A percentile compares a stretch with the other conserved stretches of the same genome.
These are phyloP conservation scores for Starmerella apis DNA, from an alignment of 805 yeast species.

Conservation along the genomic window DNA sequence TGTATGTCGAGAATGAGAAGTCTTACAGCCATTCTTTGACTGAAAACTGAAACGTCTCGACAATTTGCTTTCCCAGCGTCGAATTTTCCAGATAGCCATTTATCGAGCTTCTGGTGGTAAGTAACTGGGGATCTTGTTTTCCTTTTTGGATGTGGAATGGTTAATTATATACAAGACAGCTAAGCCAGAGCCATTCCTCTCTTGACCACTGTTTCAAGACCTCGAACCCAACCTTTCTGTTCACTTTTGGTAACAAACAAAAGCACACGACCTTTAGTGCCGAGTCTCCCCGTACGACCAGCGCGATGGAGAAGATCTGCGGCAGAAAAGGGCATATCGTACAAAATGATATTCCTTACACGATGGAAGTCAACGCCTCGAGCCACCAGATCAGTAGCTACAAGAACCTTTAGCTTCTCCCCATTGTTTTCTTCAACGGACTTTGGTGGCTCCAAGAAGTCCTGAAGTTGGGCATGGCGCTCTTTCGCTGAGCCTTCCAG, in stretches of 20 bases:
- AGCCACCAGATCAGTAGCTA: constrained; percentile 81
- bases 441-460: constrained; percentile 55
- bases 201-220: constrained; percentile 59
- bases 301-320: constrained; percentile 82
- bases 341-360: constrained; percentile 68
- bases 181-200: constrained; percentile 31
- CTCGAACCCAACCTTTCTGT: constrained; percentile 71
- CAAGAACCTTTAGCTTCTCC: constrained; percentile 40
- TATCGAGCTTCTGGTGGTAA: constrained; percentile 16
- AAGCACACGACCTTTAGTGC: constrained; percentile 77
- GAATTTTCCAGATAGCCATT: constrained; percentile 18
- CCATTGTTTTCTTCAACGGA: constrained; percentile 1
- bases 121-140: constrained; percentile 8
- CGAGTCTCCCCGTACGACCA: constrained; percentile 92
- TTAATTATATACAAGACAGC: background rate
- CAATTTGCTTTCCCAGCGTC: constrained; percentile 17
- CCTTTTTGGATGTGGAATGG: background rate
- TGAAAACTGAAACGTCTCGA: constrained; percentile 17
- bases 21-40: constrained; percentile 5
- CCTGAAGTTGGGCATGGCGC: constrained; percentile 39
- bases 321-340: constrained; percentile 76
- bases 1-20: constrained; percentile 14
- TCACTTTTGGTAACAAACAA: constrained; percentile 59
- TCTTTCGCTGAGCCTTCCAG: constrained; percentile 48
- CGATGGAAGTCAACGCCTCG: constrained; percentile 82